Conservation (phyloP, 345 rosid species). For the Physaria fendleri region DNA sequence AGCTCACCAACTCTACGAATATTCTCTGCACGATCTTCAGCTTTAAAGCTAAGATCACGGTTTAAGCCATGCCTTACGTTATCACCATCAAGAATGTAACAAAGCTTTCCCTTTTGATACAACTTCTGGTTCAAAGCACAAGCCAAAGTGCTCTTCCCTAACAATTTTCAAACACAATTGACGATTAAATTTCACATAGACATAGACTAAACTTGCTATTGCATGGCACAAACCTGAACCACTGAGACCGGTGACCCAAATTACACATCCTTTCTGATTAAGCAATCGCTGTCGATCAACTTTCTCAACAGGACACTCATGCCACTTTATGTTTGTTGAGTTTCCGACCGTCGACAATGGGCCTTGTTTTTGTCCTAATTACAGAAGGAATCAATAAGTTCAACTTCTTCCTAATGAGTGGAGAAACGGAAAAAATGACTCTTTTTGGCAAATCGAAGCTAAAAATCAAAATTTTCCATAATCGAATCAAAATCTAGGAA, state of each 20-base stretch:
- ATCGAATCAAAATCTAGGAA: not conserved
- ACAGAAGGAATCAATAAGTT: not conserved
- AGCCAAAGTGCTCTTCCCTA: conserved; percentile 82
- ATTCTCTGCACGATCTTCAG: conserved; percentile 71
- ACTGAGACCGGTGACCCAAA: conserved; percentile 83
- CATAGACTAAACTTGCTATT: not conserved
- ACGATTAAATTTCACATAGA: not conserved
- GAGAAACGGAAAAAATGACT: not conserved
- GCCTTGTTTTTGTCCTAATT: conserved; percentile 42
- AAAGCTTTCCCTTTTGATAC: conserved; percentile 54
- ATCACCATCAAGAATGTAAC: conserved; percentile 77
- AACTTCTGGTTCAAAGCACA: conserved; percentile 55
- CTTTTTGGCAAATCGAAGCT: not conserved
- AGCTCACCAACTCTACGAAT: conserved; percentile 67
- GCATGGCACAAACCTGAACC: conserved; percentile 65
- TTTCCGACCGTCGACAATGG: conserved; percentile 46
- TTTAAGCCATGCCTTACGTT: conserved; percentile 75
- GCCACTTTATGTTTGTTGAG: conserved; percentile 72
- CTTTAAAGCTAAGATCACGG: conserved; percentile 61
- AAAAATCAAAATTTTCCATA: not conserved
- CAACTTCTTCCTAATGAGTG: not conserved
- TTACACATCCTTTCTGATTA: conserved; percentile 75
- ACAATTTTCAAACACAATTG: not conserved
- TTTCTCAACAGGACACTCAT: conserved; percentile 57
- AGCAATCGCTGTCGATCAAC: conserved; percentile 57